Evolutionary conservation across 345 rosid species (phyloP), one percentile per base, ranked within the genome.

Genomic region (Sisymbrium irio): DNA sequence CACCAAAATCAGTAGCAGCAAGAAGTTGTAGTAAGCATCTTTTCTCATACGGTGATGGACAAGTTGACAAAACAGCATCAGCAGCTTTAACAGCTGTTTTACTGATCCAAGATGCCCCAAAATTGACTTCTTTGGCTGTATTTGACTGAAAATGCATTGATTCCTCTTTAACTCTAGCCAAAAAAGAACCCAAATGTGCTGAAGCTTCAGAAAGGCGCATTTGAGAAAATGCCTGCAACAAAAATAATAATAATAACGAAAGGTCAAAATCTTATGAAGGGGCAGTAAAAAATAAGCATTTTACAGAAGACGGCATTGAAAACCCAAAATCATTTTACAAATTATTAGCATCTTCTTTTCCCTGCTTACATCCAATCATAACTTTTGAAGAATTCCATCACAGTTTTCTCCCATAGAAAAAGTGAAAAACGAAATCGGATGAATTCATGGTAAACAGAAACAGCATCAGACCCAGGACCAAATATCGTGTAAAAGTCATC

Each of bases 131-230:
- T 83, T 85, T 92, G 59, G 80, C 86, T 41, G 72, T 62, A 79
- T 68, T 84, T 79, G 89, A 81, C 73, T 77, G 91, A 37, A 76
- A 79, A 75, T 76, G 76, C 32, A 79, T 67, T 36, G 85, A 79
- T 73, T 95, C 97, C 22, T 91, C 97, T 89, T 87, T 95, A 70
- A 92, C 84, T 84, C 97, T 85, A 63, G 83, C 84, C 75, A 93
- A 86, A 74, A 90, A 95, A 68, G 99, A 95, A 81, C 97, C 97
- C 57, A 95, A 75, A 85, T 95, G 99, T 57, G 97, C 99, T 72
- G 97, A 84, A 78, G 99, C 97, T 84, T 95, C 99, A 60, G 97
- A 84, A 10, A 95, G 86, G 62, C 97, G 97, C 97, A 90, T 90
- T 78, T 95, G 99, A 50, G 90, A 87, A 83, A 92, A 95, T 77